phyloP scores from a whole-genome alignment of 2,329 filamentous ascomycete species.

The Cercospora sp. region DNA sequence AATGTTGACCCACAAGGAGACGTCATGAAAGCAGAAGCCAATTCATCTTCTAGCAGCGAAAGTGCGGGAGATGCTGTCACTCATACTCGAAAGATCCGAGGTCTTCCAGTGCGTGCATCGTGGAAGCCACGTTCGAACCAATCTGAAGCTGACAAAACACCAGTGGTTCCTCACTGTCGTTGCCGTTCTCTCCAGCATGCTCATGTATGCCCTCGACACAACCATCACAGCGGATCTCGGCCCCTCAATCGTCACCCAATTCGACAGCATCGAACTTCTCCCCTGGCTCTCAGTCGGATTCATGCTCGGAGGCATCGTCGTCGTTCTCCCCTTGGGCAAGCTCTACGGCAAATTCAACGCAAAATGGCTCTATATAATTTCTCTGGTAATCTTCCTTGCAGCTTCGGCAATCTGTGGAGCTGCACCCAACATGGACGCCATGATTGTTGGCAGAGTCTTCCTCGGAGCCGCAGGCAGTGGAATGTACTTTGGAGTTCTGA shows the following conservation, averaged over 20 bases:
- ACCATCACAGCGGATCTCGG: neutral
- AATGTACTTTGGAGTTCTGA: neutral
- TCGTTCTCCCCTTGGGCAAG: conserved; percentile 26
- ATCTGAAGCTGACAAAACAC: too few species aligned
- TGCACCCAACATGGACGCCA: conserved; percentile 35
- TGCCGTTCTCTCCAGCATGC: neutral
- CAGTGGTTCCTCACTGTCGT: neutral
- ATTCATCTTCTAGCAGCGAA: neutral
- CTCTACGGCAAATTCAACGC: conserved; percentile 34
- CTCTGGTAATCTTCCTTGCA: conserved; percentile 32
- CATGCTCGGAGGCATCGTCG: conserved; percentile 28
- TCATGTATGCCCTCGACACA: neutral
- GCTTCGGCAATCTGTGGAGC: conserved; percentile 38
- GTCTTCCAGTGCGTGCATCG: neutral
- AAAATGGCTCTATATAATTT: conserved; percentile 34
- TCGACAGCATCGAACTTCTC: conserved; percentile 18
- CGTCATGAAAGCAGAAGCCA: neutral
- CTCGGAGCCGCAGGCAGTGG: conserved; percentile 41
- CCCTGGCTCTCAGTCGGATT: conserved; percentile 39
- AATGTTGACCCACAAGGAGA: neutral
- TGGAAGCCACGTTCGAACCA: too few species aligned
- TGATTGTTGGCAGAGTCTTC: conserved; percentile 38
- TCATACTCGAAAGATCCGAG: neutral
- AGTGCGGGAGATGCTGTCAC: neutral
- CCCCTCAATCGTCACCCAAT: conserved; percentile 5